phyloP scores from a whole-genome alignment of 176 grass and related monocot species.

The Olyra latifolia region DNA sequence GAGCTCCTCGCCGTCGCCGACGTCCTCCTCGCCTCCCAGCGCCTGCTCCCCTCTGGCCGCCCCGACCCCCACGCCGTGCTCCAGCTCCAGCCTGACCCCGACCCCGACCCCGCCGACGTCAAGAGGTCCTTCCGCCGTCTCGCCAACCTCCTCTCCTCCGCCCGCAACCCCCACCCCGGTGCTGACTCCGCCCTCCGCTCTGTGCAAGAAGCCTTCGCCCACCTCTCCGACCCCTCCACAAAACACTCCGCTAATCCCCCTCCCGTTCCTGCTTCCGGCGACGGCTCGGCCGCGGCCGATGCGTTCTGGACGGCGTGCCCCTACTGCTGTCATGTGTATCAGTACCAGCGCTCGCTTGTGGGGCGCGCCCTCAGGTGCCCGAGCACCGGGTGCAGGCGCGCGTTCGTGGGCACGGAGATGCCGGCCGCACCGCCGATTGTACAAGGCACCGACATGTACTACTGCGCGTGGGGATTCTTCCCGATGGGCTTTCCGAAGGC shows the following conservation, averaged over 20 bases:
- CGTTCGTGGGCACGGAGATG: constrained; percentile 71
- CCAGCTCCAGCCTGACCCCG: constrained; percentile 38
- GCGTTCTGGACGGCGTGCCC: constrained; percentile 90
- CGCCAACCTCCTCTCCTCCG: constrained; percentile 58
- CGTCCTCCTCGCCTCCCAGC: constrained; percentile 89
- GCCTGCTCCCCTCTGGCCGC: constrained; percentile 62
- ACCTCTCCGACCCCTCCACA: constrained; percentile 67
- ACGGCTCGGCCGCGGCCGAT: constrained; percentile 18
- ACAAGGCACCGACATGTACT: constrained; percentile 85
- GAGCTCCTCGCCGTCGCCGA: constrained; percentile 87
- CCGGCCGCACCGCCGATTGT: constrained; percentile 69
- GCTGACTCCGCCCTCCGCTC: constrained; percentile 63
- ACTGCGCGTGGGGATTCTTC: constrained; percentile 89
- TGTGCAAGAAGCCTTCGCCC: constrained; percentile 63
- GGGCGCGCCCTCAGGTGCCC: constrained; percentile 75
- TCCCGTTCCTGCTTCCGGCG: background rate
- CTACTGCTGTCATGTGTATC: constrained; percentile 79
- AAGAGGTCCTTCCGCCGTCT: constrained; percentile 66
- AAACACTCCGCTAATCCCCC: constrained; percentile 23
- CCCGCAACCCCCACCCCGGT: constrained; percentile 49
- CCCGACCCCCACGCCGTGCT: constrained; percentile 73
- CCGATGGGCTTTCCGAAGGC: constrained; percentile 76
- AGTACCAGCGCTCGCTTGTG: constrained; percentile 58
- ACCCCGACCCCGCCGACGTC: constrained; percentile 39
- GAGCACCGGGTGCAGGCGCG: constrained; percentile 52